Evolutionary conservation across 306 rosid species (phyloP), one percentile per base, ranked within the genome.

Genomic region (cucumber (Cucumis sativus)): DNA sequence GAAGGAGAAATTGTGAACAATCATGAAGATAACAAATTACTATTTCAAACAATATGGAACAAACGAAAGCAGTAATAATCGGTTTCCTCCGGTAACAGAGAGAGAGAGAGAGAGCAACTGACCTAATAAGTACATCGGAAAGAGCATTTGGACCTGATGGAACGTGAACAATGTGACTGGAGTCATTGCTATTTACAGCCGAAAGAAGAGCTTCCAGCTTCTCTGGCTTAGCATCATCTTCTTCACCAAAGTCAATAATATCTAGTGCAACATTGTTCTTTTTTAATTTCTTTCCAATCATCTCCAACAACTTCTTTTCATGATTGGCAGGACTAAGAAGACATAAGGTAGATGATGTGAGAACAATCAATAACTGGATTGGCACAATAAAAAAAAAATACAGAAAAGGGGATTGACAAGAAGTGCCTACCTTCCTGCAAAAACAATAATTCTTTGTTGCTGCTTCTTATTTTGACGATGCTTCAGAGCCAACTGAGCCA

Each of bases 381-480:
- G 37, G 57, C 57, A 45, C 13, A 4, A 69, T 45, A 45, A 43
- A 69, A 23, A 1, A 1, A 28, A 25, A 69, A 69, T 43, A 35
- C 75, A 69, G 12, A 41, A 43, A 43, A 43, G 4, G 30, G 20
- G 37, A 43, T 43, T 20, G 39, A 25, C 28, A 23, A 25, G 12
- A 41, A 40, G 37, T n/a, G 10, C 56, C 56, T 67, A 92, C 99
- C 99, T 92, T 89, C 97, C 99, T 67, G 88, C 91, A 78, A 95
- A 92, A 81, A 95, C 91, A 55, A 95, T 89, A 84, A 95, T 95
- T 79, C 99, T 87, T 81, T 95, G 99, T 61, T 95, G 99, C 83
- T 95, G 99, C 76, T 95, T 92, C 84, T 95, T 95, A 81, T 92
- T 95, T 82, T 95, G 99, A 41, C 99, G 90, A 87, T 95, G 98